A percentile compares a stretch with the other conserved stretches of the same genome.
Conservation (phyloP, 2,329 filamentous ascomycete genomes). For the Phoma herbarum region DNA sequence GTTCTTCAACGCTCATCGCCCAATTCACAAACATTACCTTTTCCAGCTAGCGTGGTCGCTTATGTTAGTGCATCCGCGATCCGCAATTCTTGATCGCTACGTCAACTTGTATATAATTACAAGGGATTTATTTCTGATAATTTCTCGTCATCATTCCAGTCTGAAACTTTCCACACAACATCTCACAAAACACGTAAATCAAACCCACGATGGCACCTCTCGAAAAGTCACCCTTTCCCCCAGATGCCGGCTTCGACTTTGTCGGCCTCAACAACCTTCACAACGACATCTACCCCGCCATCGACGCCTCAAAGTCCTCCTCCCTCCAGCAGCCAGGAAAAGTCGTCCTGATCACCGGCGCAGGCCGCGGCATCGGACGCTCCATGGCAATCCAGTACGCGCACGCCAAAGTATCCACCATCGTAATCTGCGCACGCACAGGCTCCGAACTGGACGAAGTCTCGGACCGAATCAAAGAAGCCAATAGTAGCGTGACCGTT, state of each 20-base stretch:
- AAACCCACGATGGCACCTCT: not conserved
- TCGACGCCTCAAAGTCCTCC: slow-evolving; percentile 53
- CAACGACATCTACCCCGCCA: slow-evolving; percentile 63
- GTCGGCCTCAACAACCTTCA: slow-evolving; percentile 41
- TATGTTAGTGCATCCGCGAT: not conserved
- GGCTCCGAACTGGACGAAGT: slow-evolving; percentile 50
- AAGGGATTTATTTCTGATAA: not conserved
- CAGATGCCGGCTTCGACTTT: slow-evolving; percentile 28
- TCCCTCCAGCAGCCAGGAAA: slow-evolving; percentile 52
- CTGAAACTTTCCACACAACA: not conserved
- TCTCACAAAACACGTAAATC: not conserved
- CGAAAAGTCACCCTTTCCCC: slow-evolving; percentile 3
- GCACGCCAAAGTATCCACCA: slow-evolving; percentile 60
- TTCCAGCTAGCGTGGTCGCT: not conserved
- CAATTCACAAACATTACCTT: not conserved
- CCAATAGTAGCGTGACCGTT: slow-evolving; percentile 55
- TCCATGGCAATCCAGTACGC: slow-evolving; percentile 66
- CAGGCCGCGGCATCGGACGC: slow-evolving; percentile 63
- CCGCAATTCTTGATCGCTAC: not conserved
- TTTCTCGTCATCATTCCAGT: not conserved
- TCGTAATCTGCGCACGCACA: slow-evolving; percentile 64
- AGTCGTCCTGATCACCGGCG: slow-evolving; percentile 64
- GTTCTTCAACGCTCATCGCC: not conserved
- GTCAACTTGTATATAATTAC: not conserved
- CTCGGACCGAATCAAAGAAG: slow-evolving; percentile 47